phyloP scores from a whole-genome alignment of 2,329 filamentous ascomycete species.

The Ceratocystis alfenasii region DNA sequence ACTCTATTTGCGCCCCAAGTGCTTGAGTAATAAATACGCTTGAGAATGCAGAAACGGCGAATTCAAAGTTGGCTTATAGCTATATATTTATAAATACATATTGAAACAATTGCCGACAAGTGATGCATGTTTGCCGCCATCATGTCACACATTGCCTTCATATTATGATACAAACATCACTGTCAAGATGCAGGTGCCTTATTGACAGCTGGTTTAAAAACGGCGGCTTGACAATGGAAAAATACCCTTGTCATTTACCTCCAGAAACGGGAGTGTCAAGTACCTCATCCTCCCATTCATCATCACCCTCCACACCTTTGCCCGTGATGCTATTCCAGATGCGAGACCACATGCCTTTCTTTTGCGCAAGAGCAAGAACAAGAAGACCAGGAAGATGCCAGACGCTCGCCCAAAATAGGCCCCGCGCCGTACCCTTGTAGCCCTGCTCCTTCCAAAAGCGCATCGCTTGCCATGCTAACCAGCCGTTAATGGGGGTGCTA shows the following conservation, averaged over 20 bases:
- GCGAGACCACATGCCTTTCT: constrained; percentile 81
- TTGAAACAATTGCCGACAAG: neutral
- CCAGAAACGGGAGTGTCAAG: constrained; percentile 26
- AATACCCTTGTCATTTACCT: constrained; percentile 6
- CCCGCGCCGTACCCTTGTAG: constrained; percentile 64
- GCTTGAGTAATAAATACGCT: too few species aligned
- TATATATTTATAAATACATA: neutral
- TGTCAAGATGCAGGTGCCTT: neutral
- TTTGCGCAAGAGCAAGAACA: constrained; percentile 80
- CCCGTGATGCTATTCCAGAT: constrained; percentile 62
- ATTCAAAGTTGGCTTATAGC: neutral
- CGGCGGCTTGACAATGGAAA: neutral
- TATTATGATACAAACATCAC: neutral
- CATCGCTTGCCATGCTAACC: constrained; percentile 70
- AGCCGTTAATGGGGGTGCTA: constrained; percentile 70
- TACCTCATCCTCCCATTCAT: constrained; percentile 49
- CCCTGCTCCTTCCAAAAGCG: constrained; percentile 71
- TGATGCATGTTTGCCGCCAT: neutral
- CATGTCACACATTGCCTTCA: neutral
- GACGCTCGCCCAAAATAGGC: constrained; percentile 92
- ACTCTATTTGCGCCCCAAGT: too few species aligned
- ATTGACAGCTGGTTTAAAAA: neutral
- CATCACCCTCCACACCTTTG: constrained; percentile 38
- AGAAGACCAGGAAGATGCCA: constrained; percentile 89
- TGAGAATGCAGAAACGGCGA: too few species aligned